Evolutionary conservation across 2,329 filamentous ascomycete species (phyloP).

Genomic region (Ceratocystis destructans): DNA sequence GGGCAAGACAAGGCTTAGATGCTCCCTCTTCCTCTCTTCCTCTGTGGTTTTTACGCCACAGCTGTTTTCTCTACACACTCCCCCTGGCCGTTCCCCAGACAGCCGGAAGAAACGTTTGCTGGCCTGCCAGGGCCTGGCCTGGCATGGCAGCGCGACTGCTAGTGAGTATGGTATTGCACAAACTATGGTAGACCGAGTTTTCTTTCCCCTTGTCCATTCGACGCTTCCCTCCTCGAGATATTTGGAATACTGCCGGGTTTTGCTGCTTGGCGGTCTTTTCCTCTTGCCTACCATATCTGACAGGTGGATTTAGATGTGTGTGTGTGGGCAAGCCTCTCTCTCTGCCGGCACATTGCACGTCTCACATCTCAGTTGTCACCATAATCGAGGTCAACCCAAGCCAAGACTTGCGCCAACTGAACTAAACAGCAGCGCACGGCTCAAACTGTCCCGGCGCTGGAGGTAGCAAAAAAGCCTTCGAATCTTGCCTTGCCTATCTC

Average conservation of each 20-base stretch:
- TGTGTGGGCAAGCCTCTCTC: no score
- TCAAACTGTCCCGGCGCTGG: slow-evolving; percentile 1
- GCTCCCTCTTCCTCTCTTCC: background rate
- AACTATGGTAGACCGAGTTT: background rate
- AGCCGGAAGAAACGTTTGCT: slow-evolving; percentile 1
- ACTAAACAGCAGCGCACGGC: background rate
- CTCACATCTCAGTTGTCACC: background rate
- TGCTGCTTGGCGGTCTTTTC: no score
- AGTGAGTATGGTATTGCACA: background rate
- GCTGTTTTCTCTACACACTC: background rate
- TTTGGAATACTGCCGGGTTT: background rate
- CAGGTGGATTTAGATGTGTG: background rate
- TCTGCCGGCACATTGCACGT: no score
- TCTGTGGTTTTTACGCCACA: background rate
- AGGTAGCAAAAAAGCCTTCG: background rate
- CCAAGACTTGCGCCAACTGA: background rate
- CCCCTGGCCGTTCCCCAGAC: slow-evolving; percentile 3
- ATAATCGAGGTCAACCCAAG: background rate
- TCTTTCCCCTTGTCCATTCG: background rate
- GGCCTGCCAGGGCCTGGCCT: background rate
- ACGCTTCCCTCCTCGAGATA: background rate
- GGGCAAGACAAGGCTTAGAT: background rate
- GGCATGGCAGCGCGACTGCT: no score
- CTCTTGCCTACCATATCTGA: background rate
- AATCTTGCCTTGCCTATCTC: background rate